phyloP scores from a whole-genome alignment of 306 rosid genomes.

The Carpinus fangiana region DNA sequence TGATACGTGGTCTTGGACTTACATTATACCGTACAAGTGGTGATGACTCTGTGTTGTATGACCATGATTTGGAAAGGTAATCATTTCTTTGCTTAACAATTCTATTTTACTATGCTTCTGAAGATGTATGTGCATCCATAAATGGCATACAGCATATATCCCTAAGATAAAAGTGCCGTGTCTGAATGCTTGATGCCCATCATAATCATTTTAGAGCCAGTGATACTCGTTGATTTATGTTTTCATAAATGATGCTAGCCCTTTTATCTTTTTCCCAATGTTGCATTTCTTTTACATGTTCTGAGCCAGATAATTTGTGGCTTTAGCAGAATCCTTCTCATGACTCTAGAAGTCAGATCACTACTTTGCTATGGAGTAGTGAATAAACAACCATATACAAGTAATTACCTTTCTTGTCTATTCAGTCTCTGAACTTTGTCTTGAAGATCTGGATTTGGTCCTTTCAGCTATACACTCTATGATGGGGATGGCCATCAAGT shows the following conservation, averaged over 20 bases:
- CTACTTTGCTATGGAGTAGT: neutral
- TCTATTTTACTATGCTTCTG: neutral
- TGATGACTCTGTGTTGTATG: slow-evolving; percentile 82
- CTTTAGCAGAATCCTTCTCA: neutral
- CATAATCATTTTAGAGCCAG: neutral
- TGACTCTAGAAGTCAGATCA: neutral
- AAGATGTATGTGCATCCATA: neutral
- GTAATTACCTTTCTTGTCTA: neutral
- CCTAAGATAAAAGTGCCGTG: neutral
- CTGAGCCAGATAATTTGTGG: neutral
- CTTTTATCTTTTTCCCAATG: neutral
- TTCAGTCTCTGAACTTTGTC: slow-evolving; percentile 4
- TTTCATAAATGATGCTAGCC: neutral
- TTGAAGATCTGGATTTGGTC: slow-evolving; percentile 16
- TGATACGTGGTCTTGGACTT: slow-evolving; percentile 73
- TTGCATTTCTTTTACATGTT: neutral
- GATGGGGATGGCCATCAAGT: slow-evolving; percentile 66
- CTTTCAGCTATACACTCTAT: slow-evolving; percentile 70
- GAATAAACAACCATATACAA: neutral
- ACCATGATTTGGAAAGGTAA: slow-evolving; percentile 94
- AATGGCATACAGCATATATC: neutral
- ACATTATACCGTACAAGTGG: slow-evolving; percentile 83
- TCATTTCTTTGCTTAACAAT: neutral
- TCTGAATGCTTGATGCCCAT: neutral
- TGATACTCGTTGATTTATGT: neutral